These are phyloP conservation scores for Oryza meyeriana DNA, from an alignment of 176 grass and related monocot species.

Conservation along the genomic window DNA sequence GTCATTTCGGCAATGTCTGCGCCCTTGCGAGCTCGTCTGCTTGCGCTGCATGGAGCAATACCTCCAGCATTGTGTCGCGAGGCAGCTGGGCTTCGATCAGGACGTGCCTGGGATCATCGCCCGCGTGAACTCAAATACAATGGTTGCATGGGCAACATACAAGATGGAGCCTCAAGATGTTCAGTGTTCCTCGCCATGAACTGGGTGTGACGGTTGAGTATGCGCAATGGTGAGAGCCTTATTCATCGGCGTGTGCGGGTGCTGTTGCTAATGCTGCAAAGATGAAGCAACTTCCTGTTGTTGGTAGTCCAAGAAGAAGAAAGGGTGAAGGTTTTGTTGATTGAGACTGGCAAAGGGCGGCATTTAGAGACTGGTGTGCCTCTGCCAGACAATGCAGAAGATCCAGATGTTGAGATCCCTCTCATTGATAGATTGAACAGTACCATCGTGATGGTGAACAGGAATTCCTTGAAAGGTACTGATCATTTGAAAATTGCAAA, in stretches of 20 bases:
- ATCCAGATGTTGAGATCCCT: not conserved
- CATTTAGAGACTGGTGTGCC: not conserved
- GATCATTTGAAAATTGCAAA: not conserved
- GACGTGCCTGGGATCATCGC: slow-evolving; percentile 47
- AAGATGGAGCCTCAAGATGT: slow-evolving; percentile 40
- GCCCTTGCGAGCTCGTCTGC: slow-evolving; percentile 38
- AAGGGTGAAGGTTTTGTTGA: slow-evolving; percentile 48
- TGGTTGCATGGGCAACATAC: slow-evolving; percentile 54
- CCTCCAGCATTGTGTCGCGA: slow-evolving; percentile 59
- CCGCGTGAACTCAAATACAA: slow-evolving; percentile 30
- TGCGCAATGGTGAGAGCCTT: slow-evolving; percentile 51
- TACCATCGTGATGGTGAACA: not conserved
- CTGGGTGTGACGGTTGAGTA: slow-evolving; percentile 37
- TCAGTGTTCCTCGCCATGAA: slow-evolving; percentile 34
- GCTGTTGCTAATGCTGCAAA: not conserved
- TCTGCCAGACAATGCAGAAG: not conserved
- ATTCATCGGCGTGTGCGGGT: slow-evolving; percentile 24
- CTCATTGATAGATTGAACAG: not conserved
- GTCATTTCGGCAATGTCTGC: slow-evolving; percentile 34
- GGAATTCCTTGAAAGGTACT: not conserved
- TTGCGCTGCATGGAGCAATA: slow-evolving; percentile 44
- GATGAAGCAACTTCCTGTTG: slow-evolving; percentile 24
- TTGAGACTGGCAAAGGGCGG: not conserved
- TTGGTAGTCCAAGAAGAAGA: slow-evolving; percentile 35
- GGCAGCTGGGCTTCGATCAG: slow-evolving; percentile 73